Evolutionary conservation across 2,329 filamentous ascomycete species (phyloP).

Genomic region (Xylariales sp.): DNA sequence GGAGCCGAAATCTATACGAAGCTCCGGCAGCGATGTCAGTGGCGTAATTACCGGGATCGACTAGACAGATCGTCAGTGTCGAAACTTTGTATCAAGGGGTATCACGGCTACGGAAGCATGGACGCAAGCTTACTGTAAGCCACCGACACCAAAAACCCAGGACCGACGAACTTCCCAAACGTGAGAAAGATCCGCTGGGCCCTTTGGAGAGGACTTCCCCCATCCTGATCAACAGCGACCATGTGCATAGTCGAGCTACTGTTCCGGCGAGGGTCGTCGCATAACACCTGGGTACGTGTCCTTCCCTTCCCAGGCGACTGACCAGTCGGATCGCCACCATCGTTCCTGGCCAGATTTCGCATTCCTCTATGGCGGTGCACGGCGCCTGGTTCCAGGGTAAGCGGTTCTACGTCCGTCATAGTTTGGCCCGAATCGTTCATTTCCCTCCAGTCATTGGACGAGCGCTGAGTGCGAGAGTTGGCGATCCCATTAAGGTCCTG

Average conservation of each 20-base stretch:
- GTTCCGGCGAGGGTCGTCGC: constrained; percentile 10
- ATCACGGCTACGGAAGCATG: too few relatives aligned
- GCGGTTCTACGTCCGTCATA: constrained; percentile 16
- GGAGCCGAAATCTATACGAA: constrained; percentile 57
- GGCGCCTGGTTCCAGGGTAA: constrained; percentile 15
- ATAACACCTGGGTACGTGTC: constrained; percentile 11
- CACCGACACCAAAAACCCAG: constrained; percentile 61
- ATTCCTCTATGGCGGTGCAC: background rate
- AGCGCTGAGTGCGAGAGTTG: constrained; percentile 32
- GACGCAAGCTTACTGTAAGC: constrained; percentile 46
- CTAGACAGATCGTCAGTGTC: constrained; percentile 27
- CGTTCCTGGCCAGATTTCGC: constrained; percentile 17
- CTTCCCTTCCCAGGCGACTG: constrained; percentile 17
- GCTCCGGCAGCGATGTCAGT: constrained; percentile 67
- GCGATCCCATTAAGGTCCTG: constrained; percentile 50
- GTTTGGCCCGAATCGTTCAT: constrained; percentile 24
- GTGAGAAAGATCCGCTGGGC: constrained; percentile 33
- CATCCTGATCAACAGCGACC: background rate
- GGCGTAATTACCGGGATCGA: constrained; percentile 63
- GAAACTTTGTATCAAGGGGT: too few relatives aligned
- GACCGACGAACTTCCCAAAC: constrained; percentile 57
- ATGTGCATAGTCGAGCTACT: constrained; percentile 8
- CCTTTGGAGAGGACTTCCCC: constrained; percentile 13
- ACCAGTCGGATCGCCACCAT: constrained; percentile 15
- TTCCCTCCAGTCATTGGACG: constrained; percentile 15